Base-by-base conservation (phyloP, 257 asterid genomes). In the Nicotiana otophora region DNA sequence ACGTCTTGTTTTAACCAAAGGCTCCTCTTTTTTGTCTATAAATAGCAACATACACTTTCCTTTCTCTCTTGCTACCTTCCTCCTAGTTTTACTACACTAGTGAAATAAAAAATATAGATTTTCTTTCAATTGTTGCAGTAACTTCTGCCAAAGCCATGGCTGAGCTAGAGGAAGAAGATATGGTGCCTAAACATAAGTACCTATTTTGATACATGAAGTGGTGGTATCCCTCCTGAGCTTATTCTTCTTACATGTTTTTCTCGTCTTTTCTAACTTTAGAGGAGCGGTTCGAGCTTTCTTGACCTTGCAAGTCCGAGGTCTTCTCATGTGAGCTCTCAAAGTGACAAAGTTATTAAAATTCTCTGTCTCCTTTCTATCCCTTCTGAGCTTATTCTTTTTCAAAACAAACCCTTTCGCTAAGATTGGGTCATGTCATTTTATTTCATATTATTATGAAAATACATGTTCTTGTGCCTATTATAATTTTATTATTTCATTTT, bases 271-370 rank as follows among this genome's bases (percentile, higher is more conserved):
- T 14, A 74, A 15, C 42, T 48, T 74, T 74, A 74, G 26, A 48
- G 23, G 62, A 61, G 5, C 20, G 26, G 26, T 74, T 74, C 16
- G 26, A 74, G 80, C 10, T 74, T 74, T 74, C 80, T 74, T 74
- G 80, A 74, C 80, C 80, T 74, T 74, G 80, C 80, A 74, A 74
- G 80, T 51, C 80, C 63, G 16, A 74, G 63, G 26, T 46, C 61
- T 1, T 74, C 4, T 48, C 15, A 74, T 74, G 0, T 26, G 4
- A 0, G 3, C 80, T 61, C 62, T 74, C 26, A 8, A 74, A 48
- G 42, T 74, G 4, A 2, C 5, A 26, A 48, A 51, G 4, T 4
- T 51, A 5, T 51, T 51, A 74, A 10, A 23, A 15, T 48, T 74
- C 26, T 74, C n/a, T 9, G 0, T 51, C 63, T 74, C 9, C 8